phyloP scores from a whole-genome alignment of 2,329 filamentous ascomycete genomes.

The Talaromyces sp. region DNA sequence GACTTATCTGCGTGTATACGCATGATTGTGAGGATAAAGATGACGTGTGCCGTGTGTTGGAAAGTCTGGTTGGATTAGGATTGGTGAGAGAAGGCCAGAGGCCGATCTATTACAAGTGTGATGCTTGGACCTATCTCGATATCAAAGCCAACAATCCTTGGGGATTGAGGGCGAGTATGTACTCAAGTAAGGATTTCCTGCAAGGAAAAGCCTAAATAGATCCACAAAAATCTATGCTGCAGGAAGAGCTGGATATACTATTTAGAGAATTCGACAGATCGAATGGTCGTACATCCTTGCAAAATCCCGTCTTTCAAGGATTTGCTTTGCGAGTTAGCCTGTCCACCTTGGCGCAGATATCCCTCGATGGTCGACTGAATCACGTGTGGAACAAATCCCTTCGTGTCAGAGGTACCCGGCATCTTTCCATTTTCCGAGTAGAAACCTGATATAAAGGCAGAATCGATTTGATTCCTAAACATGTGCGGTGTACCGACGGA shows the following conservation, averaged over 20 bases:
- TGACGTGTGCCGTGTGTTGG: conserved; percentile 65
- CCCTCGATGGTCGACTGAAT: not conserved
- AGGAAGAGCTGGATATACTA: not conserved
- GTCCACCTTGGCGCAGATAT: not conserved
- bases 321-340: not conserved
- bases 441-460: not conserved
- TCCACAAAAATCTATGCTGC: not conserved
- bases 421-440: not conserved
- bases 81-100: conserved; percentile 43
- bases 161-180: conserved; percentile 52
- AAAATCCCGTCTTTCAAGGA: not conserved
- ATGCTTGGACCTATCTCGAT: conserved; percentile 64
- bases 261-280: not conserved
- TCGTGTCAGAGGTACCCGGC: not conserved
- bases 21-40: conserved; percentile 62
- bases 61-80: conserved; percentile 56
- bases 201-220: conserved; percentile 14
- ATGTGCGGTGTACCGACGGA: not conserved
- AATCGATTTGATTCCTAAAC: not conserved
- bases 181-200: conserved; percentile 35
- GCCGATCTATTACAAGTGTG: conserved; percentile 73
- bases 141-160: conserved; percentile 58
- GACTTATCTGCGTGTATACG: conserved; percentile 58
- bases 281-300: not conserved
- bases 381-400: not conserved